Conservation (phyloP, 148 eudicot genomes). For the Rhododendron simsii region DNA sequence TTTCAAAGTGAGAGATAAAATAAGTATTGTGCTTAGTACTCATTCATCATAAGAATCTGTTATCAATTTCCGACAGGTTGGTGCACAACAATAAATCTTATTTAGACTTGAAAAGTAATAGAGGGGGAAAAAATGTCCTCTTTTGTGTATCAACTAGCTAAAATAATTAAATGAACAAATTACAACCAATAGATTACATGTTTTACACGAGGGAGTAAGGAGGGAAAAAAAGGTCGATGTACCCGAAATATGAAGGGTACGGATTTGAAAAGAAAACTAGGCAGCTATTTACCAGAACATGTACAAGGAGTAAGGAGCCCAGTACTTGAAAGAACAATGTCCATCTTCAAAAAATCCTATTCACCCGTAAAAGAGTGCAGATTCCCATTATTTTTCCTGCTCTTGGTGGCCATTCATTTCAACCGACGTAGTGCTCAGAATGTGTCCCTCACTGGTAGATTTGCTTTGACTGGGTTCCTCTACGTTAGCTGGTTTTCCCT, state of each 20-base stretch:
- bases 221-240: not conserved
- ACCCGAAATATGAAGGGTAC: not conserved
- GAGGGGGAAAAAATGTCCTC: not conserved
- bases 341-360: not conserved
- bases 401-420: constrained; percentile 20
- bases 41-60: not conserved
- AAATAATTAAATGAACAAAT: constrained; percentile 9
- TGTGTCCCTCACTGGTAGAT: constrained; percentile 10
- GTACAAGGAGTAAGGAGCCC: constrained; percentile 9
- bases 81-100: not conserved
- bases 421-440: not conserved
- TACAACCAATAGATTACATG: constrained; percentile 8
- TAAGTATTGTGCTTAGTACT: not conserved
- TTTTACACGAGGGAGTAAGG: constrained; percentile 1
- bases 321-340: not conserved
- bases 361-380: not conserved
- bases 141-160: not conserved
- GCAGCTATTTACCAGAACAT: constrained; percentile 16
- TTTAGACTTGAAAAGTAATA: not conserved
- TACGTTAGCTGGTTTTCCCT: constrained; percentile 24
- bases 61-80: not conserved
- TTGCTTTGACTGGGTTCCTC: constrained; percentile 23
- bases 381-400: constrained; percentile 11
- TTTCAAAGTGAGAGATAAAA: not conserved
- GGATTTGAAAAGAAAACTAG: not conserved